Percentiles rank a stretch among this genome's conserved stretches.
These are phyloP conservation scores for Oryza punctata DNA, from an alignment of 176 grass and related monocot genomes.

Conservation along the genomic window DNA sequence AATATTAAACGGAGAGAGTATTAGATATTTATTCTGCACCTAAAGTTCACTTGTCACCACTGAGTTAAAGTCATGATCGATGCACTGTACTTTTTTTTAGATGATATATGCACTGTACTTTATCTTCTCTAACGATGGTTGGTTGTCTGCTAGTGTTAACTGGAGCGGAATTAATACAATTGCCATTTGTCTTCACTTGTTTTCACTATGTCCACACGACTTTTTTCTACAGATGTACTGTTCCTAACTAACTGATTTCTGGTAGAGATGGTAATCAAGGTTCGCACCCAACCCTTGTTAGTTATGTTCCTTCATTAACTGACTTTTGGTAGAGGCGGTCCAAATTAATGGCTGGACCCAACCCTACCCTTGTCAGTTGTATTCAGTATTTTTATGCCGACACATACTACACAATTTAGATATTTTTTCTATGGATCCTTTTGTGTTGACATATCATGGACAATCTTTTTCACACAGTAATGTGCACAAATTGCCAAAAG, in stretches of 20 bases:
- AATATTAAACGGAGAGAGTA: too few species aligned
- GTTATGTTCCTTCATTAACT: background rate
- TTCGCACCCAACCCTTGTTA: background rate
- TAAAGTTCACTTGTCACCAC: background rate
- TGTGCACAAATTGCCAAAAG: conserved; percentile 3
- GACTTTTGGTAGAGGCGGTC: background rate
- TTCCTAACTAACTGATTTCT: conserved; percentile 26
- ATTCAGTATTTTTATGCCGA: conserved; percentile 12
- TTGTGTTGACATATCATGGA: background rate
- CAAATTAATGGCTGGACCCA: conserved; percentile 4
- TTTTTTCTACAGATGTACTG: conserved; percentile 23
- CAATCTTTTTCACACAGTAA: background rate
- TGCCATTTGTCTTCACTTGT: conserved; percentile 29
- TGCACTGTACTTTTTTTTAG: background rate
- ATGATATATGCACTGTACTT: background rate
- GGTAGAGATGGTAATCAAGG: conserved; percentile 23
- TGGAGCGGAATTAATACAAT: conserved; percentile 24
- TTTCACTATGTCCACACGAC: conserved; percentile 7
- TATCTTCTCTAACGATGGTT: conserved; percentile 13
- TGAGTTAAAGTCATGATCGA: background rate
- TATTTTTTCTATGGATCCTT: background rate
- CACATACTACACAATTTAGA: background rate
- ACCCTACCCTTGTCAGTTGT: background rate
- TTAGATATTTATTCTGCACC: conserved; percentile 4
- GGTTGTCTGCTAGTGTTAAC: conserved; percentile 34